These are phyloP conservation scores for Starmerella stigmatis DNA, from an alignment of 805 yeast genomes.

Conservation along the genomic window DNA sequence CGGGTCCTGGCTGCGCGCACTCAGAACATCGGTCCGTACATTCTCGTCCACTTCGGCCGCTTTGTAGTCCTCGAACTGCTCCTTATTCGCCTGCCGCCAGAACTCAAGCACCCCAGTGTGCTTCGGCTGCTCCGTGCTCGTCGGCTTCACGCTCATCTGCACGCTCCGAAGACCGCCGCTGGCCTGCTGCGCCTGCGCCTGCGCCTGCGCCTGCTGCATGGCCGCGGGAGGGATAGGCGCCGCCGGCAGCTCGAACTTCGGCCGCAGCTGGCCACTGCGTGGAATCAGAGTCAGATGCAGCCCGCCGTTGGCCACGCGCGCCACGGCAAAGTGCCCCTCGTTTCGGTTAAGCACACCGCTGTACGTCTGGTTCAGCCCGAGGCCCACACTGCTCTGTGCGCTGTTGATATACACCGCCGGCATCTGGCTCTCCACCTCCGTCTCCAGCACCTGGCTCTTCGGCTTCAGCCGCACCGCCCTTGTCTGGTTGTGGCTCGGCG, in stretches of 20 bases:
- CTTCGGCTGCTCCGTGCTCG: conserved; percentile 48
- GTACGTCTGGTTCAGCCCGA: conserved; percentile 41
- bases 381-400: background rate
- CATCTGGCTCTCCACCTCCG: conserved; percentile 59
- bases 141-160: conserved; percentile 63
- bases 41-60: background rate
- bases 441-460: conserved; percentile 53
- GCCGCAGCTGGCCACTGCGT: conserved; percentile 65
- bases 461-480: conserved; percentile 45
- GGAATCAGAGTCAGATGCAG: conserved; percentile 57
- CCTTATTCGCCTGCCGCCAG: conserved; percentile 55
- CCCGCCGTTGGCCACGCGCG: conserved; percentile 32
- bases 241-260: conserved; percentile 56
- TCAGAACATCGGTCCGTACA: background rate
- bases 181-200: conserved; percentile 6
- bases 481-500: background rate
- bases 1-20: background rate
- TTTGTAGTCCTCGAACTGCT: conserved; percentile 32
- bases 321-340: conserved; percentile 31
- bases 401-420: conserved; percentile 58
- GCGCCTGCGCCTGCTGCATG: conserved; percentile 6
- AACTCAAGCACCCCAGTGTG: conserved; percentile 60
- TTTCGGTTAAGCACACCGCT: conserved; percentile 50
- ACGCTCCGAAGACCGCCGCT: conserved; percentile 47
- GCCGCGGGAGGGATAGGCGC: conserved; percentile 25